Evolutionary conservation across 75 land plant species (phyloP).

Genomic region (Chamaecyparis obtusa): DNA sequence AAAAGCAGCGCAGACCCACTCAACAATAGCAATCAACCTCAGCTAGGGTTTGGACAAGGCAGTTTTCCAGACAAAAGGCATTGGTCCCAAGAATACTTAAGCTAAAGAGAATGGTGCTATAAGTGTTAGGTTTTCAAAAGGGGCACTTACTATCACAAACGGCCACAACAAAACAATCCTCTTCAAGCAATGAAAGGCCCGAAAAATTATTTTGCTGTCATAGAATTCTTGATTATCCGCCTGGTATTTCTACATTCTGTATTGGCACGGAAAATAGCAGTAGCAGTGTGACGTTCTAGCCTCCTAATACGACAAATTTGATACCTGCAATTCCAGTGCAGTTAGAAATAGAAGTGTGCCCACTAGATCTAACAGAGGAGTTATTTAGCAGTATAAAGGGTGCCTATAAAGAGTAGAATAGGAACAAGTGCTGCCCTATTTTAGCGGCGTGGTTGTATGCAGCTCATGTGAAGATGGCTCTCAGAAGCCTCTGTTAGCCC

Average conservation of each 20-base stretch:
- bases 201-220: background rate
- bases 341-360: slow-evolving; percentile 31
- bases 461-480: slow-evolving; percentile 43
- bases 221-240: background rate
- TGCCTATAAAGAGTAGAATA: slow-evolving; percentile 26
- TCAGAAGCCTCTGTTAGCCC: slow-evolving; percentile 2
- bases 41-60: background rate
- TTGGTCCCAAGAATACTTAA: background rate
- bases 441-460: slow-evolving; percentile 69
- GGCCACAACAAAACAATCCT: background rate
- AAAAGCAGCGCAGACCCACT: background rate
- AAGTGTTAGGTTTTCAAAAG: background rate
- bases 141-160: background rate
- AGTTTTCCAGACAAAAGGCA: background rate
- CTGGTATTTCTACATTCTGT: background rate
- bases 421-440: slow-evolving; percentile 70
- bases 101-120: background rate
- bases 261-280: background rate
- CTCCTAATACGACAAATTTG: background rate
- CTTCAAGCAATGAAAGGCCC: background rate
- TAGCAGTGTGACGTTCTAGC: background rate
- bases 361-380: slow-evolving; percentile 41
- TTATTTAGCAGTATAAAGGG: slow-evolving; percentile 30
- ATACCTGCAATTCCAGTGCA: slow-evolving; percentile 68
- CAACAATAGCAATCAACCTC: too few relatives aligned